Conservation (phyloP, 1,139 yeast genomes). For the Pichia norvegensis region DNA sequence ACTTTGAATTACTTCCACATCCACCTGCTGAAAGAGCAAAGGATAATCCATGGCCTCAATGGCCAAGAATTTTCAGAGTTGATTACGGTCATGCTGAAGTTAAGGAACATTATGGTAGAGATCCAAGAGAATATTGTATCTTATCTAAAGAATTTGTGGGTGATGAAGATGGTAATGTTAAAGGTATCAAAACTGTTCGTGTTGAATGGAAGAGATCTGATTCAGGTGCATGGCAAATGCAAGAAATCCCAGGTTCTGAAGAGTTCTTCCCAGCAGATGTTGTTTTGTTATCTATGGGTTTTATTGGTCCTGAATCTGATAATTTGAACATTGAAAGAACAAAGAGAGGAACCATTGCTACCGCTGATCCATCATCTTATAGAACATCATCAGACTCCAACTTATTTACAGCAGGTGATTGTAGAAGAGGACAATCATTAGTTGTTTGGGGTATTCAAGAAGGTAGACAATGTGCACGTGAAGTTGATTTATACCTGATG, state of each 20-base stretch:
- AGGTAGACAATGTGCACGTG: conserved; percentile 97
- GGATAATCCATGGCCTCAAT: conserved; percentile 99
- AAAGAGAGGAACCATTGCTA: conserved; percentile 79
- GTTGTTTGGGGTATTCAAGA: conserved; percentile 99
- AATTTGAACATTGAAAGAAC: conserved; percentile 66
- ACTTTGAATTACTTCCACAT: conserved; percentile 89
- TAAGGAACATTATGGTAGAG: conserved; percentile 88
- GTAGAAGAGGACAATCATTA: conserved; percentile 96
- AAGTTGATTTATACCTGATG: conserved; percentile 75
- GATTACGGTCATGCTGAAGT: conserved; percentile 98
- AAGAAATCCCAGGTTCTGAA: conserved; percentile 91
- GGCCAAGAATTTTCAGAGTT: conserved; percentile 97
- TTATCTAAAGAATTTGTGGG: conserved; percentile 92
- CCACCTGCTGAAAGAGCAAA: conserved; percentile 83
- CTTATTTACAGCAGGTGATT: conserved; percentile 93
- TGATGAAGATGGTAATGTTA: conserved; percentile 89
- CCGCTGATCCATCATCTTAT: conserved; percentile 62
- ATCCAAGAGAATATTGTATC: conserved; percentile 95
- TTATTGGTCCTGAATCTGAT: conserved; percentile 91
- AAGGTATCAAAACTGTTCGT: conserved; percentile 88
- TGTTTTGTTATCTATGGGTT: conserved; percentile 93
- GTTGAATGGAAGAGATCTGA: conserved; percentile 98
- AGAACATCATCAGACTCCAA: conserved; percentile 56
- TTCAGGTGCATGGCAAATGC: conserved; percentile 98
- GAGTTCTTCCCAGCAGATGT: conserved; percentile 92